Conservation (phyloP, 2,329 filamentous ascomycete genomes). For the Beauveria asiatica region DNA sequence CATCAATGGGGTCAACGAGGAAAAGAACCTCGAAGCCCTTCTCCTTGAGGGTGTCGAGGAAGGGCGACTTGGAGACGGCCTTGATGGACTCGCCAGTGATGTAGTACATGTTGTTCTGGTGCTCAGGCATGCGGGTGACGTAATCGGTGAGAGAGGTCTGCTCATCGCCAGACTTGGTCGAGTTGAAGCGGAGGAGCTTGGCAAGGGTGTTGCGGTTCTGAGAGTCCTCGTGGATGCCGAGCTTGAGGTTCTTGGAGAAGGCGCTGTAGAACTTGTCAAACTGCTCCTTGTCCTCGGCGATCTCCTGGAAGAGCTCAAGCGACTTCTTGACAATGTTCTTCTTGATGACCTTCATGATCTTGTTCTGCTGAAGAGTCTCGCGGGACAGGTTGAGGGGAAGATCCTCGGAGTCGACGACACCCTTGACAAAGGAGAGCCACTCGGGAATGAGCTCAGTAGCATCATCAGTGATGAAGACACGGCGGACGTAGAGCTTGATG, state of each 20-base stretch:
- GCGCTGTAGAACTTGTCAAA: slow-evolving; percentile 99
- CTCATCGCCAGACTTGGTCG: slow-evolving; percentile 97
- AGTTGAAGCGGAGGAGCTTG: slow-evolving; percentile 98
- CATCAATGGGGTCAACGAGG: slow-evolving; percentile 97
- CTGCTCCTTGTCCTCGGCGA: slow-evolving; percentile 98
- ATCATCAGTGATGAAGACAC: slow-evolving; percentile 99
- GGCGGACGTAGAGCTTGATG: slow-evolving; percentile 99
- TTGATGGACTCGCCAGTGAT: slow-evolving; percentile 99
- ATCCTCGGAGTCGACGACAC: slow-evolving; percentile 99
- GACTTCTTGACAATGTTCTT: slow-evolving; percentile 99
- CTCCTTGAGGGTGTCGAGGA: slow-evolving; percentile 96
- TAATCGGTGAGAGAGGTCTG: slow-evolving; percentile 93
- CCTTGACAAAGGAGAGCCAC: slow-evolving; percentile 99
- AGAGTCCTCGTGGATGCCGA: slow-evolving; percentile 98
- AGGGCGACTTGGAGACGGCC: slow-evolving; percentile 95
- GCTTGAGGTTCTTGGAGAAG: slow-evolving; percentile 99
- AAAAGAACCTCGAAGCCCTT: slow-evolving; percentile 99
- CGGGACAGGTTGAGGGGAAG: slow-evolving; percentile 98
- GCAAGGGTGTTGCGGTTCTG: slow-evolving; percentile 90
- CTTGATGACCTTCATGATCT: slow-evolving; percentile 99
- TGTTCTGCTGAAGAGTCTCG: slow-evolving; percentile 99
- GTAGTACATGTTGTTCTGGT: slow-evolving; percentile 99
- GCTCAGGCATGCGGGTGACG: slow-evolving; percentile 97
- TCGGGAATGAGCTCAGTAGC: slow-evolving; percentile 98
- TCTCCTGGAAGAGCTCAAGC: slow-evolving; percentile 98